Evolutionary conservation across 2,329 filamentous ascomycete species (phyloP).

Genomic region (Monosporascus ibericus): DNA sequence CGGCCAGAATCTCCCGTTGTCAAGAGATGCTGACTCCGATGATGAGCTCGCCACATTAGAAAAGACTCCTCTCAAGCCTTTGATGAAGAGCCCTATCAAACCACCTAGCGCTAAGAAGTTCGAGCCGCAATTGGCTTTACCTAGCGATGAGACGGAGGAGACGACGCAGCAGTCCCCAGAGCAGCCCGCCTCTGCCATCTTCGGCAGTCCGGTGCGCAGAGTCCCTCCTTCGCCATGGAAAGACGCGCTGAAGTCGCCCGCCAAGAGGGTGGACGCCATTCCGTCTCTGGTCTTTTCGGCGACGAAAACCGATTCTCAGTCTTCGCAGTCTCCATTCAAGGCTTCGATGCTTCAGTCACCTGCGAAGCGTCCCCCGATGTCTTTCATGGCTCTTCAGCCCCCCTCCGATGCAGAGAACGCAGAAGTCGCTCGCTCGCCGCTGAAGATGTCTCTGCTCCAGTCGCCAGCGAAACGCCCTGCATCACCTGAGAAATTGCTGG

Average conservation of each 20-base stretch:
- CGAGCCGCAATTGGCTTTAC: constrained; percentile 21
- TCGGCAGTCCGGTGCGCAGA: constrained; percentile 52
- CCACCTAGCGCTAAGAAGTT: constrained; percentile 29
- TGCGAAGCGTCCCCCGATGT: constrained; percentile 37
- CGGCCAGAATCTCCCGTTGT: constrained; percentile 44
- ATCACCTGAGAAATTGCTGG: constrained; percentile 20
- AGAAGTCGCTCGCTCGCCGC: constrained; percentile 26
- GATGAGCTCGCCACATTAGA: constrained; percentile 53
- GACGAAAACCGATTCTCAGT: constrained; percentile 17
- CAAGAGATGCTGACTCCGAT: constrained; percentile 45
- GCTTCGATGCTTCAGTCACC: constrained; percentile 45
- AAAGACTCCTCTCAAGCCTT: constrained; percentile 42
- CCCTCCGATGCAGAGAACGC: constrained; percentile 17
- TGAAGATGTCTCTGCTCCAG: constrained; percentile 26
- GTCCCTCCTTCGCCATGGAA: constrained; percentile 46
- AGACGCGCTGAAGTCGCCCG: constrained; percentile 50
- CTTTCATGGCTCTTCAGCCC: constrained; percentile 18
- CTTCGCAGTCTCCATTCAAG: constrained; percentile 40
- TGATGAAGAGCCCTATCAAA: constrained; percentile 52
- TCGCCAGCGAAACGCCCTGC: constrained; percentile 25
- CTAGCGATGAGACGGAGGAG: constrained; percentile 20
- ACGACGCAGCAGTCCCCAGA: constrained; percentile 29
- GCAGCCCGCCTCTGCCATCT: constrained; percentile 26
- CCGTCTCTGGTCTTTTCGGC: constrained; percentile 22
- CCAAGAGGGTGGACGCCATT: constrained; percentile 44